Evolutionary conservation across 208 protist species (phyloP), one percentile per base, ranked within the genome.

Genomic region (Trypanosoma mega): DNA sequence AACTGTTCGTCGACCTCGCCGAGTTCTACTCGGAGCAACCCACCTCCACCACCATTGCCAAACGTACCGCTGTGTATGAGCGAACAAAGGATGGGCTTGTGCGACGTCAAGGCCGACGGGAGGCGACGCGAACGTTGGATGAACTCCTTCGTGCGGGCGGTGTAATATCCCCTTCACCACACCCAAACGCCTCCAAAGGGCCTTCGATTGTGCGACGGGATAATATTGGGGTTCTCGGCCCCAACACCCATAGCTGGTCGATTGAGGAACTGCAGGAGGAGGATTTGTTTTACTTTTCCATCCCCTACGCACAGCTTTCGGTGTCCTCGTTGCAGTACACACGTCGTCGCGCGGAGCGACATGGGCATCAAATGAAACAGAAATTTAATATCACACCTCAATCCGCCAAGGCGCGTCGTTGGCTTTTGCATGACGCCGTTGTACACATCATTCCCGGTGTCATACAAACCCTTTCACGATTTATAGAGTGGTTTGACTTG

Each of bases 261-360:
- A 44, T 69, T 14, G 30, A 62, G 16, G 52, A 69, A 44, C 63
- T 69, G 16, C 26, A 69, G 33, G 51, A 71, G 34, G 63, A 46
- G 14, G 69, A 75, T 70, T 63, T 75, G 26, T 75, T 75, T 67
- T 75, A 64, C 26, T 75, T 75, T 60, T 55, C 18, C 24, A 56
- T 75, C 20, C 69, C 60, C 14, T 57, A 63, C 24, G 11, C 34
- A 7, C 21, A 69, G 30, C 36, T 75, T 5, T 26, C 69, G 33
- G 18, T 23, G n/a, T 30, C 37, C 14, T 37, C 62, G 4, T 21
- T 75, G 16, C 62, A 72, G 7, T 29, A 66, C 20, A 50, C 36
- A 18, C 52, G 50, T 14, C 29, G 45, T 45, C 34, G 18, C 2
- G 69, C 69, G 4, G 2, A 26, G 12, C 16, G 3, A 12, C 69